Base-by-base conservation (phyloP, 345 rosid genomes). In the Rhizophora apiculata region DNA sequence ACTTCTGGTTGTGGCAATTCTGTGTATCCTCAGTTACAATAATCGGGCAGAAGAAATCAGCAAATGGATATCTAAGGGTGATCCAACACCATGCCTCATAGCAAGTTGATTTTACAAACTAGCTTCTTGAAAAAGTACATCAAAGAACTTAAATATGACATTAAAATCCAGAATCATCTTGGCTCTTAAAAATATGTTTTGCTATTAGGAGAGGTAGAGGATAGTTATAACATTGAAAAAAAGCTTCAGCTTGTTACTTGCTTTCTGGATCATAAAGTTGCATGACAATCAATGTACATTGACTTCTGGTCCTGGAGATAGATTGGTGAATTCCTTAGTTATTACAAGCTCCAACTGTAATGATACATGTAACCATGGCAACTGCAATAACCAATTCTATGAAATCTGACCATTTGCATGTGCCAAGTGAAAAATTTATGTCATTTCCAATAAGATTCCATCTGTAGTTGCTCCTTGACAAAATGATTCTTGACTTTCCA, bases 81-180 rank as follows among this genome's bases (percentile, higher is more conserved):
- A 21, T 53, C 8, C 7, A 16, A 32, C 59, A 6, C 51, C 36
- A 21, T 63, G 26, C 34, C 6, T 43, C 19, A 11, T 13, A 29
- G 29, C 32, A 60, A 22, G 16, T 48, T 49, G 31, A 70, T 62
- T 2, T 36, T 36, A 36, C 18, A 36, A 20, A 26, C 10, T 18
- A 37, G 51, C 51, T 62, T 8, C 49, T n/a, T 65, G 48, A 51
- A 53, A 15, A 65, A 65, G 2, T 48, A 49, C 55, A 24, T 64
- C 29, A 6, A 27, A 36, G 62, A 58, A 3, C 13, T 57, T 22
- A 37, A 27, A 5, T 6, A 19, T 49, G 22, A n/a, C 49, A 11
- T 43, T 57, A 22, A 15, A 57, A 24, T 22, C 39, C 49, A 55
- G 49, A 43, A 54, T 31, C 54, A 26, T 43, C 15, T 54, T 54